Percentiles rank a stretch among this genome's conserved stretches.
These are phyloP conservation scores for Zancudomyces culisetae DNA, from an alignment of 371 early-diverging fungal genomes.

Conservation along the genomic window DNA sequence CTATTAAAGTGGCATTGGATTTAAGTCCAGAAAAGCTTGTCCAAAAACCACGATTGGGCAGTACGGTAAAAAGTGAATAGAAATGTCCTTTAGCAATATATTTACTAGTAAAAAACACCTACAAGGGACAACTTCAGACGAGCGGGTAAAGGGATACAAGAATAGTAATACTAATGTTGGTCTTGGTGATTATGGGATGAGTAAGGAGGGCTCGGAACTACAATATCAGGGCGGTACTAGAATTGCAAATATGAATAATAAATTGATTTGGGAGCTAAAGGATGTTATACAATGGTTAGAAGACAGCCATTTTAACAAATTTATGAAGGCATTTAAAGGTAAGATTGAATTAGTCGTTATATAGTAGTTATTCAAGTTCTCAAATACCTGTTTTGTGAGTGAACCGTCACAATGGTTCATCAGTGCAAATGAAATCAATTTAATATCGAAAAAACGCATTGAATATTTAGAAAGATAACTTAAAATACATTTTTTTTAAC, in stretches of 20 bases:
- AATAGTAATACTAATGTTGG: not conserved
- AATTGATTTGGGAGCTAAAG: not conserved
- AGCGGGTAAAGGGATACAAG: not conserved
- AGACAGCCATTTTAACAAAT: not conserved
- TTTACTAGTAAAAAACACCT: not conserved
- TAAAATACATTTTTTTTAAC: no score
- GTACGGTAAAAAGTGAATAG: no score
- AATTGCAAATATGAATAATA: not conserved
- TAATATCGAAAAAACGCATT: no score
- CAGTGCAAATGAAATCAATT: not conserved
- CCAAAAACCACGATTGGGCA: no score
- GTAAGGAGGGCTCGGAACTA: no score
- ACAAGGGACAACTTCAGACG: not conserved
- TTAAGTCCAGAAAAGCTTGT: no score
- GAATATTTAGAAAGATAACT: no score
- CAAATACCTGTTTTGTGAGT: no score
- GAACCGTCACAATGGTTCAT: no score
- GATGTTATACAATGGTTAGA: not conserved
- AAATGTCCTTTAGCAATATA: not conserved
- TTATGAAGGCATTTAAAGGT: not conserved
- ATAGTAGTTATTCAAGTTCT: no score
- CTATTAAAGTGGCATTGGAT: no score
- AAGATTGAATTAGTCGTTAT: not conserved
- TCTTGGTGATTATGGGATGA: no score
- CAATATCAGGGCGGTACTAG: not conserved